Base-by-base conservation (phyloP, 352 stramenopile species). In the Phytophthora cajani region DNA sequence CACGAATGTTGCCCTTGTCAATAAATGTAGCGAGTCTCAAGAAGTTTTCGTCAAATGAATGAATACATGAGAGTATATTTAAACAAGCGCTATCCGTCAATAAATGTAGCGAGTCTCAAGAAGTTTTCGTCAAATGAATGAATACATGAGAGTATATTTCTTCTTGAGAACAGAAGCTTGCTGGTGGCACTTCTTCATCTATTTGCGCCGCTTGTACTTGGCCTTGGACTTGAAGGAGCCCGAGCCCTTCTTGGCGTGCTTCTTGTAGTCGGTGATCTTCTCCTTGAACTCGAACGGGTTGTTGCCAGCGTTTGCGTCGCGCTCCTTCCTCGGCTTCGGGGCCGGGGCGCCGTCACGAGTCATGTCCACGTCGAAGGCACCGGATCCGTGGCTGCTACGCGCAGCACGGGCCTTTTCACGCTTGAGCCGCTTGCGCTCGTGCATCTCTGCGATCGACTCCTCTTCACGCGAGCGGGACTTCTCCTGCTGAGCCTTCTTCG, bases 1-100 rank as follows among this genome's bases (percentile, higher is more conserved):
- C 97, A 58, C 98, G 96, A 61, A 99, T 99, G 71, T 99, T 99
- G 40, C 96, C 97, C 66, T 98, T 97, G 33, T 36, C 30, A 36
- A 36, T 36, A 36, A 36, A 36, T 36, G 30, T 36, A 33, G 7
- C 8, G 30, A 36, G 7, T 11, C 8, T 36, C 0, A 36, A 36
- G 8, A 36, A 36, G 7, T 36, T 23, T 23, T 36, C 30, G 8
- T 63, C 14, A 62, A 66, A 65, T 58, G 68, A 47, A 58, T 68
- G 68, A 71, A 75, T 75, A 72, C 64, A 75, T 65, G 62, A 42
- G 55, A 42, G 58, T 72, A 62, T 56, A 77, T 77, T 66, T 64
- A 99, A 10, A 36, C 30, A 36, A 11, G 8, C 8, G 30, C 8
- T 36, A 36, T 36, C 30, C 30, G 30, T 36, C 30, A 36, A 36